phyloP scores from a whole-genome alignment of 169 alveolate species.

The Plasmodium fragile region DNA sequence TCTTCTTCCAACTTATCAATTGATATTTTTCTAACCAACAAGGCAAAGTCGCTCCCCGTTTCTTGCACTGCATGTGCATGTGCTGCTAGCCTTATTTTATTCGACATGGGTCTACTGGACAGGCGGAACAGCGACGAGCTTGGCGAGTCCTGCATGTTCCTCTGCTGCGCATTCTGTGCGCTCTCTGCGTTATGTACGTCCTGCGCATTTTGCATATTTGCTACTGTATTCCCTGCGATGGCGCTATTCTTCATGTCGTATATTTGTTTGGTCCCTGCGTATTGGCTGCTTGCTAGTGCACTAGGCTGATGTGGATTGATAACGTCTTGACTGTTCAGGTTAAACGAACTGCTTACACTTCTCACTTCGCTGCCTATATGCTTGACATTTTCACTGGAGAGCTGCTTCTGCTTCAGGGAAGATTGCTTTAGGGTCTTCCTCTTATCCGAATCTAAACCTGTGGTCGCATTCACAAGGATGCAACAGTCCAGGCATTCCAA shows the following conservation, averaged over 20 bases:
- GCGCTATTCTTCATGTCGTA: slow-evolving; percentile 7
- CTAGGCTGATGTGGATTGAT: slow-evolving; percentile 15
- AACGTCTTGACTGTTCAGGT: slow-evolving; percentile 46
- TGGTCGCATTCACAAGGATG: slow-evolving; percentile 32
- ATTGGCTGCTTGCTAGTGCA: slow-evolving; percentile 7
- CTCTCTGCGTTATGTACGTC: background rate
- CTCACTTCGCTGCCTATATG: background rate
- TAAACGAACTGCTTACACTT: slow-evolving; percentile 24
- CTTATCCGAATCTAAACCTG: slow-evolving; percentile 43
- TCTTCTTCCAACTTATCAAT: slow-evolving; percentile 93
- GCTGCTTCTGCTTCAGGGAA: slow-evolving; percentile 51
- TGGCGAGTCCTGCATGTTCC: slow-evolving; percentile 59
- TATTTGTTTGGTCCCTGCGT: background rate
- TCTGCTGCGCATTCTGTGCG: slow-evolving; percentile 2
- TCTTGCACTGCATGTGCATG: slow-evolving; percentile 90
- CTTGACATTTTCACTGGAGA: slow-evolving; percentile 13
- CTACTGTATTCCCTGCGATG: background rate
- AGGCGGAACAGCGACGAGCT: slow-evolving; percentile 44
- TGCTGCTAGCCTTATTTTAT: slow-evolving; percentile 84
- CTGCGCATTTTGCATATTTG: background rate
- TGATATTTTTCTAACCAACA: slow-evolving; percentile 89
- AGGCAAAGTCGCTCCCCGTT: slow-evolving; percentile 88
- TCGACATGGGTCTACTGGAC: slow-evolving; percentile 75
- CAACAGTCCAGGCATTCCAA: slow-evolving; percentile 86
- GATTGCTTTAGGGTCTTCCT: slow-evolving; percentile 43